Evolutionary conservation across 768 basidiomycete genomes (phyloP), one percentile per base, ranked within the genome.

Genomic region (Kwoniella sp.): DNA sequence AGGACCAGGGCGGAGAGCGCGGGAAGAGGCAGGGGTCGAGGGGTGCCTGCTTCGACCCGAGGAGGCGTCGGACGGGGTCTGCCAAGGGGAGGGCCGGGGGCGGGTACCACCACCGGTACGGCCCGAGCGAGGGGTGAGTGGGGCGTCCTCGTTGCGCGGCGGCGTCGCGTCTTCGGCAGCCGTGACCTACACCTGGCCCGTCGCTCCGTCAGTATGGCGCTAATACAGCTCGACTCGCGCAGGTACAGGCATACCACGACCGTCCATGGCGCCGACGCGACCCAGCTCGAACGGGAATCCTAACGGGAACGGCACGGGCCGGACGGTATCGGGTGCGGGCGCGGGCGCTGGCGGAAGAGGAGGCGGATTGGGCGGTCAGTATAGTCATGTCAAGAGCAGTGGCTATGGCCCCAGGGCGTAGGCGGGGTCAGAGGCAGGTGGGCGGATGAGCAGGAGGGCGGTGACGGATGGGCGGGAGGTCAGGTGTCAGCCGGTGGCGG

Each of bases 321-420:
- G 44, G 17, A 9, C n/a, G 19, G 6, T 26, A 27, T 2, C 46
- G 46, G 28, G 44, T 46, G n/a, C 20, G n/a, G n/a, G n/a, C n/a
- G n/a, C n/a, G n/a, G n/a, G n/a, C n/a, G n/a, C n/a, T n/a, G n/a
- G n/a, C n/a, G 40, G 39, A 54, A 53, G 44, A 28, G 53, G n/a
- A 48, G 53, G 27, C 14, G 61, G 57, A 1, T 22, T 59, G n/a
- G 57, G 49, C 5, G 64, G 68, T 22, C 50, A 62, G 29, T 70
- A 70, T 48, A 61, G 56, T 27, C 47, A 65, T 57, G 68, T 70
- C 2, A 54, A 58, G 37, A 67, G 65, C 47, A 70, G 68, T 49
- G 68, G 68, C 11, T 70, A 70, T 54, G 68, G 68, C 3, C 68
- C 68, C n/a, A 27, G 42, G 28, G 42, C 20, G 31, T 28, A 46